phyloP scores from a whole-genome alignment of 371 early-diverging fungal genomes.

The Smittium culicis region DNA sequence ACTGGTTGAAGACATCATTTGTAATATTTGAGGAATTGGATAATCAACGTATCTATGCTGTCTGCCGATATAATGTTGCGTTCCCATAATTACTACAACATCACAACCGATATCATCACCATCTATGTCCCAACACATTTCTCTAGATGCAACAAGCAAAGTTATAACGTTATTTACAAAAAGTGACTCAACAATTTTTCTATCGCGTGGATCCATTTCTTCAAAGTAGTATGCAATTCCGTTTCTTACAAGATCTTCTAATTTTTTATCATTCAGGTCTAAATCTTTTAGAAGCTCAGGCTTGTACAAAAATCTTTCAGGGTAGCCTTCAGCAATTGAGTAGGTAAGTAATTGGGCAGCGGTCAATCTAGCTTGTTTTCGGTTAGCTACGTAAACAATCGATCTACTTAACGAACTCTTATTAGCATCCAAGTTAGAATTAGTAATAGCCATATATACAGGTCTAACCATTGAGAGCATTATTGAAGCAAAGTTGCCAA shows the following conservation, averaged over 20 bases:
- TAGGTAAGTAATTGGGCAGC: constrained; percentile 57
- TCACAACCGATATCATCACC: neutral
- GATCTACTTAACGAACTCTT: constrained; percentile 39
- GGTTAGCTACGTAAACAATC: constrained; percentile 74
- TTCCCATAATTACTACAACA: constrained; percentile 63
- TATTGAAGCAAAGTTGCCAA: constrained; percentile 80
- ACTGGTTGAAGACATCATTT: constrained; percentile 87
- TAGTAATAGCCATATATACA: constrained; percentile 58
- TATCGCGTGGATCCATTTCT: constrained; percentile 56
- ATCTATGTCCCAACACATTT: constrained; percentile 79
- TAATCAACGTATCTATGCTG: constrained; percentile 92
- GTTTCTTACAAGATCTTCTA: constrained; percentile 53
- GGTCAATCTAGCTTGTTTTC: constrained; percentile 80
- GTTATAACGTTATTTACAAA: constrained; percentile 72
- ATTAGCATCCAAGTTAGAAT: constrained; percentile 39
- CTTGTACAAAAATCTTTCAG: constrained; percentile 57
- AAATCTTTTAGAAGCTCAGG: constrained; percentile 38
- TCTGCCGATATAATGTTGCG: constrained; percentile 83
- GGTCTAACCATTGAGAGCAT: constrained; percentile 92
- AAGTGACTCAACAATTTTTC: constrained; percentile 54
- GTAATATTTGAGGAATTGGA: constrained; percentile 80
- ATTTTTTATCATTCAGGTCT: constrained; percentile 50
- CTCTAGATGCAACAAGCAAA: constrained; percentile 76
- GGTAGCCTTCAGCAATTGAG: constrained; percentile 55
- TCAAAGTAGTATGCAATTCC: constrained; percentile 90